phyloP scores from a whole-genome alignment of 2,329 filamentous ascomycete species.

The Arthrobotrys sinensis region DNA sequence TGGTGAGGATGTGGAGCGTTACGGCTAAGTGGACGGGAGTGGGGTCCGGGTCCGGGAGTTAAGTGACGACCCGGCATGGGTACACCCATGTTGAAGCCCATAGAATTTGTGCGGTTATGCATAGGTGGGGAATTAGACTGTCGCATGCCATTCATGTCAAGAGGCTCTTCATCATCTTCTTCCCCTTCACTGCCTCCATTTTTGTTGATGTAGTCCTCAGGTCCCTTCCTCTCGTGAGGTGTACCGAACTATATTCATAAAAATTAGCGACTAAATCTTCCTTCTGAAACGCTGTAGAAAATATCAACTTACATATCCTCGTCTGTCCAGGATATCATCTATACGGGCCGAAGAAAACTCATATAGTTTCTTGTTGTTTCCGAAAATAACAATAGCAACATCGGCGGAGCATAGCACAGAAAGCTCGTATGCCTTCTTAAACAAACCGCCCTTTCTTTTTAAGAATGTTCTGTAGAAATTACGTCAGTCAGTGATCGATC shows the following conservation, averaged over 20 bases:
- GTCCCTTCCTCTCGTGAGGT: constrained; percentile 96
- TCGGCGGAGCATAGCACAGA: constrained; percentile 98
- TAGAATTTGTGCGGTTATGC: constrained; percentile 70
- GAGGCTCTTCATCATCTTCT: constrained; percentile 80
- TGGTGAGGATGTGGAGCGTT: constrained; percentile 59
- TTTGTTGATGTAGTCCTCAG: constrained; percentile 88
- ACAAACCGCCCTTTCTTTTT: constrained; percentile 97
- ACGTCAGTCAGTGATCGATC: constrained; percentile 12
- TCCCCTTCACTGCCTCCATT: constrained; percentile 82
- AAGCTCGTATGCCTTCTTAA: constrained; percentile 99
- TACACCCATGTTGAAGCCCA: constrained; percentile 43
- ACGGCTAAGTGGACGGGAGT: constrained; percentile 55
- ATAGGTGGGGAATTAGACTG: constrained; percentile 76
- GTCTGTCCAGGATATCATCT: constrained; percentile 87
- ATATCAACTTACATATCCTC: constrained; percentile 83
- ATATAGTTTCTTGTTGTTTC: constrained; percentile 98
- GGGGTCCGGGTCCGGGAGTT: constrained; percentile 44
- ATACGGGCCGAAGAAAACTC: constrained; percentile 97
- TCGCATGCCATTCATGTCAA: constrained; percentile 65
- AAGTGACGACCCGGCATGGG: constrained; percentile 51
- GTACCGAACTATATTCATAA: constrained; percentile 80
- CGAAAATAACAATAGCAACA: constrained; percentile 98
- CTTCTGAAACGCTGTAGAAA: background rate
- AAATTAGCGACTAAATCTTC: background rate
- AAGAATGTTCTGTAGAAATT: constrained; percentile 82